These are phyloP conservation scores for Escallonia rubra DNA, from an alignment of 129 eudicot genomes.

Conservation along the genomic window DNA sequence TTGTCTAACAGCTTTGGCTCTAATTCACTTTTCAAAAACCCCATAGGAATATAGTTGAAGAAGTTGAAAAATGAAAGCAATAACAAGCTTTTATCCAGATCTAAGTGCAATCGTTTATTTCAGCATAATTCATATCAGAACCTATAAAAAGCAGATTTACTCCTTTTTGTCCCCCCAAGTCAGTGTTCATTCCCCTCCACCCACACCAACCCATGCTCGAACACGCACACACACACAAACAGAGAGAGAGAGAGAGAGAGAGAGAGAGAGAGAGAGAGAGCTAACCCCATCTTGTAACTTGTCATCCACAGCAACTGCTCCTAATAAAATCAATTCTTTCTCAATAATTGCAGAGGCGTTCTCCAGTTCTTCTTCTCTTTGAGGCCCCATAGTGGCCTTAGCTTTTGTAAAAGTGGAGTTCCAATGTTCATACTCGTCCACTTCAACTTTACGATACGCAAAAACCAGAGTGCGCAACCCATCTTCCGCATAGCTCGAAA, in stretches of 20 bases:
- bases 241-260: not conserved
- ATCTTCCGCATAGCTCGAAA: constrained; percentile 52
- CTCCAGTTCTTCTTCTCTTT: constrained; percentile 47
- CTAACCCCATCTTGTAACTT: constrained; percentile 56
- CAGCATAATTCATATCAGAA: too few relatives aligned
- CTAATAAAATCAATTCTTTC: constrained; percentile 40
- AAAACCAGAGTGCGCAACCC: constrained; percentile 52
- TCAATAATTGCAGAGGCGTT: constrained; percentile 37
- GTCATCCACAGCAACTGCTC: constrained; percentile 56
- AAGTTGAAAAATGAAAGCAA: too few relatives aligned
- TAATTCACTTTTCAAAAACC: too few relatives aligned
- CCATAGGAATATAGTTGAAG: too few relatives aligned
- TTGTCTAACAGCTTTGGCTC: too few relatives aligned
- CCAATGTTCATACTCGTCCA: constrained; percentile 41
- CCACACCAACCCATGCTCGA: too few relatives aligned
- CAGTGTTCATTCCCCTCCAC: too few relatives aligned
- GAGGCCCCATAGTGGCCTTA: constrained; percentile 39
- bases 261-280: constrained; percentile 3
- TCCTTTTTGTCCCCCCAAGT: too few relatives aligned
- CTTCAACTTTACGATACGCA: constrained; percentile 36
- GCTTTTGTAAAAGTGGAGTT: constrained; percentile 39
- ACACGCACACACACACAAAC: too few relatives aligned
- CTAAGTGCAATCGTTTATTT: too few relatives aligned
- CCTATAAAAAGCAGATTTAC: too few relatives aligned
- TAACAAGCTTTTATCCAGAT: too few relatives aligned